Percentiles rank a stretch among this genome's conserved stretches.
Evolutionary conservation across 208 protist species (phyloP).

Genomic region (Sergeia podlipaevii): DNA sequence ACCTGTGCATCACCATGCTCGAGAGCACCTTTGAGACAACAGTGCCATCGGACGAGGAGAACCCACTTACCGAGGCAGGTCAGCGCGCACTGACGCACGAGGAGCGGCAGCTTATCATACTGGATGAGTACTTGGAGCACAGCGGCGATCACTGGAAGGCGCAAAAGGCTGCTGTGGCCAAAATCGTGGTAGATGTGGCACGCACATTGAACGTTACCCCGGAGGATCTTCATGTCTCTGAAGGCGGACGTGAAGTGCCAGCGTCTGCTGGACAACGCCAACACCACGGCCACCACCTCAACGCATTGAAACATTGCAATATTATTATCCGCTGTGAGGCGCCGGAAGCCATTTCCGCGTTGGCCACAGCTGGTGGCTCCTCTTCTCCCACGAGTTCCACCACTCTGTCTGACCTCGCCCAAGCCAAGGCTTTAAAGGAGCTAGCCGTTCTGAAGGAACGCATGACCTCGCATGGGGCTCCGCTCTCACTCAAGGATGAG

Average conservation of each 20-base stretch:
- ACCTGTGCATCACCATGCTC: constrained; percentile 70
- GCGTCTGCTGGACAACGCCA: background rate
- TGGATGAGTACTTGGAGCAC: constrained; percentile 66
- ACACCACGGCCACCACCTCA: constrained; percentile 8
- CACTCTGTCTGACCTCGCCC: background rate
- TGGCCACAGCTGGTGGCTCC: background rate
- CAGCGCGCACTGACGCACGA: constrained; percentile 37
- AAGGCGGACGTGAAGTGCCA: constrained; percentile 4
- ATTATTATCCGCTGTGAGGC: constrained; percentile 76
- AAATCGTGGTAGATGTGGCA: constrained; percentile 52
- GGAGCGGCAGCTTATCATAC: constrained; percentile 42
- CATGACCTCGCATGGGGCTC: constrained; percentile 34
- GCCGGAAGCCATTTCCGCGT: constrained; percentile 17
- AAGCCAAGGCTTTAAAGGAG: constrained; percentile 24
- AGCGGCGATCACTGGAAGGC: constrained; percentile 52
- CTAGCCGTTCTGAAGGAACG: constrained; percentile 44
- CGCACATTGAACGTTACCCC: constrained; percentile 37
- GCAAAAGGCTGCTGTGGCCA: constrained; percentile 68
- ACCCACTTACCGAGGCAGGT: constrained; percentile 27
- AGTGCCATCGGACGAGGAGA: constrained; percentile 19
- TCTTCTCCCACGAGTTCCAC: background rate
- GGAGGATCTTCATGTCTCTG: constrained; percentile 41
- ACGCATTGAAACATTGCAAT: constrained; percentile 75
- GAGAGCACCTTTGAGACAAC: constrained; percentile 78
- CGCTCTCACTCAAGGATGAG: constrained; percentile 37